These are phyloP conservation scores for Rosa rugosa DNA, from an alignment of 306 rosid genomes.

Conservation along the genomic window DNA sequence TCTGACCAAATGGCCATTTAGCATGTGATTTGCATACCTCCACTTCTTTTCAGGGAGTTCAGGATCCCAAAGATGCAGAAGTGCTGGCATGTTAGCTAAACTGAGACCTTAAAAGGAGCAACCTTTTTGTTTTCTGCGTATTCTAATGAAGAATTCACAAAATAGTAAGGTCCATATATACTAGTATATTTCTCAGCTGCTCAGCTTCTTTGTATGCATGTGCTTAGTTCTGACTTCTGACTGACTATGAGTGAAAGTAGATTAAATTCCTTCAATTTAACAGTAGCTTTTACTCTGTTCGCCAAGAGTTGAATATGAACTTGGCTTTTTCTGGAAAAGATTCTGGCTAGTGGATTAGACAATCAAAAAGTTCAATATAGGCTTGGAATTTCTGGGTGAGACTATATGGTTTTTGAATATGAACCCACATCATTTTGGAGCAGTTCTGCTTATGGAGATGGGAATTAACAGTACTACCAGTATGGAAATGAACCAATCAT, in stretches of 20 bases:
- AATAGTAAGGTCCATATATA: neutral
- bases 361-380: neutral
- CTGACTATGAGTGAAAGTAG: neutral
- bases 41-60: neutral
- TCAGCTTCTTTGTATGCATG: neutral
- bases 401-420: neutral
- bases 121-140: constrained; percentile 15
- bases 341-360: neutral
- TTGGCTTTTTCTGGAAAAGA: constrained; percentile 9
- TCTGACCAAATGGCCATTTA: constrained; percentile 38
- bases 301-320: neutral
- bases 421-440: neutral
- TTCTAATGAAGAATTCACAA: constrained; percentile 2
- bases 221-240: neutral
- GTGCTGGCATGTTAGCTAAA: constrained; percentile 13
- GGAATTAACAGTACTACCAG: neutral
- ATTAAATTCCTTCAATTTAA: neutral
- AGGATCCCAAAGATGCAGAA: constrained; percentile 11
- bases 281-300: neutral
- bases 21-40: constrained; percentile 17
- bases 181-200: neutral
- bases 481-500: neutral
- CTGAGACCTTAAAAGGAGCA: constrained; percentile 13
- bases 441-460: neutral
- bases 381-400: neutral